These are phyloP conservation scores for Spathaspora girioi DNA, from an alignment of 805 yeast species.

Conservation along the genomic window DNA sequence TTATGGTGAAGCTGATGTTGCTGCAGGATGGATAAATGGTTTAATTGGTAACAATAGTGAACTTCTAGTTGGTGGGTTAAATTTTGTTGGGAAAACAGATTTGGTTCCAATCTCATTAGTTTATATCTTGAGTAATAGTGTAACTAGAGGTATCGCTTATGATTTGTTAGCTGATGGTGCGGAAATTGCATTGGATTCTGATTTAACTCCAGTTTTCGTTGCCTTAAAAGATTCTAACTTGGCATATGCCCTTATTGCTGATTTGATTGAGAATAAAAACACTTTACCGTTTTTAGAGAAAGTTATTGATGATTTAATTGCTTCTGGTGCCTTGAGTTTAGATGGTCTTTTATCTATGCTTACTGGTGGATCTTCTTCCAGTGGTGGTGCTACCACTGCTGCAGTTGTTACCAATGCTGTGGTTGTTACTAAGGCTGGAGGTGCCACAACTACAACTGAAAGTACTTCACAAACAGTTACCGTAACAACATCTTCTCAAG, in stretches of 20 bases:
- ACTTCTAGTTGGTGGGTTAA: conserved; percentile 20
- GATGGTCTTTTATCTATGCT: neutral
- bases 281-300: conserved; percentile 21
- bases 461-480: neutral
- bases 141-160: conserved; percentile 16
- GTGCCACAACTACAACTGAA: neutral
- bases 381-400: conserved; percentile 3
- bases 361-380: neutral
- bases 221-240: conserved; percentile 6
- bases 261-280: conserved; percentile 12
- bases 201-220: conserved; percentile 22
- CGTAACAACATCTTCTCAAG: neutral
- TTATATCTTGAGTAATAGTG: conserved; percentile 20
- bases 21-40: conserved; percentile 27
- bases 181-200: conserved; percentile 11
- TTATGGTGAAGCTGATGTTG: conserved; percentile 12
- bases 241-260: neutral
- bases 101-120: conserved; percentile 21
- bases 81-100: conserved; percentile 18
- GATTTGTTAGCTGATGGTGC: conserved; percentile 14
- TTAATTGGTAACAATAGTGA: conserved; percentile 17
- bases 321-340: conserved; percentile 2
- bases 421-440: too few species aligned
- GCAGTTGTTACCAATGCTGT: too few species aligned
- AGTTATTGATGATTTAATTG: conserved; percentile 15